Evolutionary conservation across 1,284 basidiomycete species (phyloP).

Genomic region (Lentinus polychrous): DNA sequence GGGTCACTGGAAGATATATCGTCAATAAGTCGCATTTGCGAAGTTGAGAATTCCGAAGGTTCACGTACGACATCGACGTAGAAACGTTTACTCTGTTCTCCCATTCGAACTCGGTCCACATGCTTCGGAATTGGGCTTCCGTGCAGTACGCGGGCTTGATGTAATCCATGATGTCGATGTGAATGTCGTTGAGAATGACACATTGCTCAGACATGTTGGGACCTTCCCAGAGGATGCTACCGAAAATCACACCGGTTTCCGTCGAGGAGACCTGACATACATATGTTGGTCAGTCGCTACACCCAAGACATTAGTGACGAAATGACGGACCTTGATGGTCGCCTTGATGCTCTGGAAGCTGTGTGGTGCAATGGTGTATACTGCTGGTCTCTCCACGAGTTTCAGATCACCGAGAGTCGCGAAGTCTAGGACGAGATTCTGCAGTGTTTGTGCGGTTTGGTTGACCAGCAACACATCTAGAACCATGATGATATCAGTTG

Average conservation of each 20-base stretch:
- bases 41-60: constrained; percentile 7
- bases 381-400: constrained; percentile 90
- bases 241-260: constrained; percentile 97
- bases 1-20: constrained; percentile 46
- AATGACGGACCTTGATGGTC: constrained; percentile 80
- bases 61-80: constrained; percentile 66
- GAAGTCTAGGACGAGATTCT: constrained; percentile 97
- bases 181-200: constrained; percentile 94
- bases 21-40: background rate
- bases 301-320: background rate
- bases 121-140: constrained; percentile 90
- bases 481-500: constrained; percentile 5
- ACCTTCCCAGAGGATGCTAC: constrained; percentile 97
- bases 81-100: constrained; percentile 95
- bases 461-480: constrained; percentile 94
- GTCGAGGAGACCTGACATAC: constrained; percentile 72
- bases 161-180: constrained; percentile 99
- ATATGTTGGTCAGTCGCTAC: background rate
- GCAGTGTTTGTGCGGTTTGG: constrained; percentile 90
- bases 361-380: constrained; percentile 92
- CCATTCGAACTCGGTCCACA: constrained; percentile 99
- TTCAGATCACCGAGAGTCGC: constrained; percentile 97
- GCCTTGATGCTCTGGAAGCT: constrained; percentile 99
- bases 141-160: constrained; percentile 97
- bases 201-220: constrained; percentile 80